phyloP scores from a whole-genome alignment of 1,284 basidiomycete species.

The Cryptococcus sp. region DNA sequence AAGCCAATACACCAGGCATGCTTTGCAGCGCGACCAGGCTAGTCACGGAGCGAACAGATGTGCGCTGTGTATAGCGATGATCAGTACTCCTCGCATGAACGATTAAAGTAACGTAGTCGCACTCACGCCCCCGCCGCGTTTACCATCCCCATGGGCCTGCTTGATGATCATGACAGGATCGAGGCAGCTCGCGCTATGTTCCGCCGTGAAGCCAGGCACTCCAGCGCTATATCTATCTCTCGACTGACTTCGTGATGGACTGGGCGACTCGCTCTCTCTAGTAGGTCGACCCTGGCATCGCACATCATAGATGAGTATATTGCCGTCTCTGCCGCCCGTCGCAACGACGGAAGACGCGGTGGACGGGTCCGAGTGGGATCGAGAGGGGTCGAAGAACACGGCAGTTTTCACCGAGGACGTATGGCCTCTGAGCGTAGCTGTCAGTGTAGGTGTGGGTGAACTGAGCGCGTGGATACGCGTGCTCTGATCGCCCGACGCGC shows the following conservation, averaged over 20 bases:
- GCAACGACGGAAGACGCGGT: constrained; percentile 37
- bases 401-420: constrained; percentile 50
- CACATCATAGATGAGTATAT: constrained; percentile 54
- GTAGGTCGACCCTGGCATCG: constrained; percentile 35
- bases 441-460: constrained; percentile 22
- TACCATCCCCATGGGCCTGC: constrained; percentile 36
- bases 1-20: constrained; percentile 49
- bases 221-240: constrained; percentile 34
- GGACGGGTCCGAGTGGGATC: constrained; percentile 18
- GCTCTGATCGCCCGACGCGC: constrained; percentile 50
- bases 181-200: constrained; percentile 19
- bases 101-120: not conserved
- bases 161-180: constrained; percentile 39
- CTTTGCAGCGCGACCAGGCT: constrained; percentile 47
- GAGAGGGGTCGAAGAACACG: constrained; percentile 41
- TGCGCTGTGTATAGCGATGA: constrained; percentile 29
- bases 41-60: constrained; percentile 48
- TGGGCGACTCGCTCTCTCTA: constrained; percentile 7
- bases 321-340: constrained; percentile 51
- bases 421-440: constrained; percentile 47
- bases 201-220: constrained; percentile 33
- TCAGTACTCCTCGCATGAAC: not conserved
- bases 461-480: constrained; percentile 42
- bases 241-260: constrained; percentile 4
- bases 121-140: constrained; percentile 6